Evolutionary conservation across 1,284 basidiomycete genomes (phyloP), one percentile per base, ranked within the genome.

Genomic region (Tremellales sp.): DNA sequence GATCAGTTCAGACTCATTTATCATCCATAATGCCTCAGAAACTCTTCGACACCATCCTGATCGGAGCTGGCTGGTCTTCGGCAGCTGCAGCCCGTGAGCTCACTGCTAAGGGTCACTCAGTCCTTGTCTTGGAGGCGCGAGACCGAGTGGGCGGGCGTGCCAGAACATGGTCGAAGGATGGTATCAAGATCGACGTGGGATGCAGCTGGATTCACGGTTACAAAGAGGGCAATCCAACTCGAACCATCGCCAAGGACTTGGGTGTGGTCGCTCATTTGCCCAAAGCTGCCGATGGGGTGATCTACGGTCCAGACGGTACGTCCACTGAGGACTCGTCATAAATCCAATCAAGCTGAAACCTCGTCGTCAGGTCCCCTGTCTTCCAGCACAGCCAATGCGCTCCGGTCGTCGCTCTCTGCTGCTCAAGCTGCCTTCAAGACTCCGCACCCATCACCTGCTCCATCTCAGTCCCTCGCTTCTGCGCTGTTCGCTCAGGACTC

Each of bases 201-300:
- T 78, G 77, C 56, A 73, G 70, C 46, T 78, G 75, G 73, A 77
- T 78, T 31, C 77, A 79, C 57, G 77, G 77, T 12, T 76, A 72
- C 56, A 65, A 71, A 24, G 75, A 78, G 55, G 78, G 78, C 3
- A 75, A 73, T 45, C 77, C 77, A 0, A 65, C 76, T 17, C 66
- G 72, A 29, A 56, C 52, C 5, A 64, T 79, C 17, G 74, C 75
- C 1, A 67, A 74, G 44, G 65, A 64, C 31, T 60, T 77, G 36
- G 69, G 67, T 1, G 68, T 77, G 13, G 64, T 75, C 10, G 62
- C 70, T 1, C 53, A 67, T 53, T 51, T 74, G 17, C 71, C 71
- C 21, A 66, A 66, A 47, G 47, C 69, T n/a, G 60, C 61, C 33
- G 57, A 65, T 11, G 60, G 63, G 7, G 52, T 66, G 2, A 60